A percentile compares a stretch with the other conserved stretches of the same genome.
Evolutionary conservation across 768 basidiomycete species (phyloP).

Genomic region (Austroboletus eburneus): DNA sequence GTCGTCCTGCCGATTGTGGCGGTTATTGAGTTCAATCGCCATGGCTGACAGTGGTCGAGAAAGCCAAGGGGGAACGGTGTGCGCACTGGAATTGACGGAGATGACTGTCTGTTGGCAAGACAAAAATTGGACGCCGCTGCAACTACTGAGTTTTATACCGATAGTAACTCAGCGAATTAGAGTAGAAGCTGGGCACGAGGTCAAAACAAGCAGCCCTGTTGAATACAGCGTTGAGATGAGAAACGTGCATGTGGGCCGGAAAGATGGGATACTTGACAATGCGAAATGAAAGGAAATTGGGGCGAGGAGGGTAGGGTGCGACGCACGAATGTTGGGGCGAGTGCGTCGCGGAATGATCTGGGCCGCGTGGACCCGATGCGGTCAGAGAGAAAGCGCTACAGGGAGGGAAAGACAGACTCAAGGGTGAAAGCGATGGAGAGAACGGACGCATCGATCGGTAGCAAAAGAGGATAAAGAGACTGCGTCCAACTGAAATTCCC

Average conservation of each 20-base stretch:
- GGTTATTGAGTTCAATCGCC: constrained; percentile 27
- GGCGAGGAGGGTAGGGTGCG: constrained; percentile 6
- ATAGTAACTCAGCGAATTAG: constrained; percentile 39
- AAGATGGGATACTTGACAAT: constrained; percentile 15
- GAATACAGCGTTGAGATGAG: constrained; percentile 23
- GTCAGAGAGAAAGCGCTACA: constrained; percentile 20
- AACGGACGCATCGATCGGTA: constrained; percentile 14
- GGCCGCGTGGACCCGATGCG: constrained; percentile 22
- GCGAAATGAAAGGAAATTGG: constrained; percentile 9
- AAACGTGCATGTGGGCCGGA: constrained; percentile 13
- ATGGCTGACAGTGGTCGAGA: constrained; percentile 13
- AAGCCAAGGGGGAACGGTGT: constrained; percentile 9
- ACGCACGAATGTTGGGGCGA: constrained; percentile 5
- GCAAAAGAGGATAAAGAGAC: constrained; percentile 10
- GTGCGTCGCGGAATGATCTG: constrained; percentile 26
- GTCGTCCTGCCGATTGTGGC: constrained; percentile 20
- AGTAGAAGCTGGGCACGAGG: constrained; percentile 36
- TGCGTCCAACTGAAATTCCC: constrained; percentile 12
- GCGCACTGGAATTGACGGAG: constrained; percentile 24
- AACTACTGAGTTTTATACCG: constrained; percentile 37
- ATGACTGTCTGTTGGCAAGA: constrained; percentile 35
- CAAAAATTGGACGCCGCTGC: constrained; percentile 36
- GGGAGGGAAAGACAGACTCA: constrained; percentile 10
- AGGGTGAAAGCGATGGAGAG: constrained; percentile 7
- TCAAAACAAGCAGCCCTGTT: constrained; percentile 31